A percentile compares a stretch with the other conserved stretches of the same genome.
Conservation (phyloP, 2,329 filamentous ascomycete genomes). For the Aspergillus versicolor region DNA sequence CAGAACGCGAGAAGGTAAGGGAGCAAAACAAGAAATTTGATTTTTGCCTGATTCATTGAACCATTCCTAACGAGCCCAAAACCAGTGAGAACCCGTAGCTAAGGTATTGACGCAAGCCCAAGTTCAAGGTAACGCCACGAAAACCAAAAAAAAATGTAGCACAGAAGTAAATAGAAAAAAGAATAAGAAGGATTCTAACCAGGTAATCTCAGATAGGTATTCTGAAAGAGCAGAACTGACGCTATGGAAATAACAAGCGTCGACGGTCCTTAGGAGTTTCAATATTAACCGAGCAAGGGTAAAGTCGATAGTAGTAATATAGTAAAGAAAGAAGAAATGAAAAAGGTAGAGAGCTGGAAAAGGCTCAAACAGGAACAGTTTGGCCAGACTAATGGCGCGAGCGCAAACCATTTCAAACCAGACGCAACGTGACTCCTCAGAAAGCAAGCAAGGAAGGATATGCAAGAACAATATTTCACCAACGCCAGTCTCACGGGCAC, state of each 20-base stretch:
- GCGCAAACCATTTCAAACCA: conserved; percentile 15
- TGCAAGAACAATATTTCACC: conserved; percentile 32
- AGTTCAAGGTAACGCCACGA: conserved; percentile 16
- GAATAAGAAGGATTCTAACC: conserved; percentile 16
- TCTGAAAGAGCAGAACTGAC: conserved; percentile 17
- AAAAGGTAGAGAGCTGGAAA: conserved; percentile 24
- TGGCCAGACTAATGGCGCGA: conserved; percentile 10
- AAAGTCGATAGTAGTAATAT: conserved; percentile 30
- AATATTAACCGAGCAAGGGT: conserved; percentile 20
- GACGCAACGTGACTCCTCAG: conserved; percentile 9
- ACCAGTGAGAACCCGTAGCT: conserved; percentile 7
- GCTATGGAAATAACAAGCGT: conserved; percentile 13
- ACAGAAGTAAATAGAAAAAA: conserved; percentile 20
- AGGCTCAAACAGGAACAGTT: conserved; percentile 18
- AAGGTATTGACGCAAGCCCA: conserved; percentile 1
- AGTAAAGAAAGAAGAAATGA: conserved; percentile 23
- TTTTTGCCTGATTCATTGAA: conserved; percentile 20
- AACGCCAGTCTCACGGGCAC: conserved; percentile 36
- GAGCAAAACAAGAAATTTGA: conserved; percentile 8
- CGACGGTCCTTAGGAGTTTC: conserved; percentile 9
- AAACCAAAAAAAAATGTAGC: conserved; percentile 14
- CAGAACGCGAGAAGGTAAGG: neutral
- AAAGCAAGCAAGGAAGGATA: conserved; percentile 20
- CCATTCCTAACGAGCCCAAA: conserved; percentile 16
- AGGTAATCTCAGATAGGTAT: conserved; percentile 10